phyloP scores from a whole-genome alignment of 2,329 filamentous ascomycete genomes.

The Talaromyces pinophilus region DNA sequence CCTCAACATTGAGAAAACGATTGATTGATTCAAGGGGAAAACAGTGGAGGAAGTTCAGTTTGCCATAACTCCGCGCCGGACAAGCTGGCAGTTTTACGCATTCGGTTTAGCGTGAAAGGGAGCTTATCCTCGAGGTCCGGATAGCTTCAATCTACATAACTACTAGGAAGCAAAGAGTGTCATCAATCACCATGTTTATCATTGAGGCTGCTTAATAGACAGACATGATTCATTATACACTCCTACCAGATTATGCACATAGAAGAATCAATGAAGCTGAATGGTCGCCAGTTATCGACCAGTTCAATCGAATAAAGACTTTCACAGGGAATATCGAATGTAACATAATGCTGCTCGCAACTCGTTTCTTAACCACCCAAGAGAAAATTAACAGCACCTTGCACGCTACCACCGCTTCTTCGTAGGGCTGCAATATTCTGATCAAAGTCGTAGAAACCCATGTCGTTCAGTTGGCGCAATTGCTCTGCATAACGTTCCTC shows the following conservation, averaged over 20 bases:
- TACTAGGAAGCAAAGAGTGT: background rate
- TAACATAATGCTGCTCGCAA: background rate
- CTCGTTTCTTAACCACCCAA: constrained; percentile 32
- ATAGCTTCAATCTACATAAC: background rate
- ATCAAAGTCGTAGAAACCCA: constrained; percentile 98
- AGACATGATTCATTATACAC: constrained; percentile 16
- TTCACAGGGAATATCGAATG: background rate
- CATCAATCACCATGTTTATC: background rate
- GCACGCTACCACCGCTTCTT: constrained; percentile 87
- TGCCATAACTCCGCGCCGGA: background rate
- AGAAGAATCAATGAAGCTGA: constrained; percentile 11
- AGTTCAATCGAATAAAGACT: background rate
- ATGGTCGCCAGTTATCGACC: background rate
- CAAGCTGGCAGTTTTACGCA: background rate
- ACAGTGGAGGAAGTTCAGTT: background rate
- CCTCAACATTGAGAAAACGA: background rate
- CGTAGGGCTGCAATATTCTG: constrained; percentile 84
- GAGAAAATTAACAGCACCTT: constrained; percentile 63
- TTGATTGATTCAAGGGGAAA: constrained; percentile 9
- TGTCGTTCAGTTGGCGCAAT: constrained; percentile 90
- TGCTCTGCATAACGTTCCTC: constrained; percentile 93
- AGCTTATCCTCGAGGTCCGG: background rate
- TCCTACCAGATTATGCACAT: constrained; percentile 14
- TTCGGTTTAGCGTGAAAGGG: background rate
- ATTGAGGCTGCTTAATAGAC: background rate